Conservation (phyloP, 805 yeast genomes). For the Alloascoidea africana region DNA sequence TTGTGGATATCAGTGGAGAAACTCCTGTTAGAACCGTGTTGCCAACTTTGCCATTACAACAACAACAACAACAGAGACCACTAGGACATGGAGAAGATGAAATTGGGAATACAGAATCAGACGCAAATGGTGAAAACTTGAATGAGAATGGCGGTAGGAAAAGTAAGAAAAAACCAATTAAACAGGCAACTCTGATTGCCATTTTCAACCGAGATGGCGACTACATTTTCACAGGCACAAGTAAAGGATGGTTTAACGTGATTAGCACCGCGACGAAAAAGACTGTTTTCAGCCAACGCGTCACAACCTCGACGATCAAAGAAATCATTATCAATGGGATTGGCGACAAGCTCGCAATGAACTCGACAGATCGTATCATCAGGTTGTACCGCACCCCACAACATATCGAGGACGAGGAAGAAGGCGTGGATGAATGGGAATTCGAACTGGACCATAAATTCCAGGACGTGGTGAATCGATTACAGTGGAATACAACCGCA, state of each 20-base stretch:
- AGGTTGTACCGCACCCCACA: slow-evolving; percentile 16
- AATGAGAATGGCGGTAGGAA: slow-evolving; percentile 1
- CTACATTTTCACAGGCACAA: slow-evolving; percentile 59
- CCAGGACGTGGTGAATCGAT: slow-evolving; percentile 77
- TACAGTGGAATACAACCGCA: slow-evolving; percentile 77
- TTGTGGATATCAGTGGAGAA: slow-evolving; percentile 23
- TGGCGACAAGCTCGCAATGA: slow-evolving; percentile 16
- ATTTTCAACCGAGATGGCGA: slow-evolving; percentile 37
- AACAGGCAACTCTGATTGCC: slow-evolving; percentile 31
- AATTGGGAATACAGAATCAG: too few relatives aligned
- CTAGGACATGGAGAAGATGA: too few relatives aligned
- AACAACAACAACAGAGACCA: too few relatives aligned
- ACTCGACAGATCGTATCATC: slow-evolving; percentile 18
- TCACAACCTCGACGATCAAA: slow-evolving; percentile 62
- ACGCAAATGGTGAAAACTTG: slow-evolving; percentile 2
- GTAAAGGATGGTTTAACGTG: slow-evolving; percentile 62
- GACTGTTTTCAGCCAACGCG: slow-evolving; percentile 31
- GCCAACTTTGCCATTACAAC: background rate
- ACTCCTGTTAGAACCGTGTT: slow-evolving; percentile 2
- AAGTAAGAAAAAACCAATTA: slow-evolving; percentile 9
- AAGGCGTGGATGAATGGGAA: slow-evolving; percentile 22
- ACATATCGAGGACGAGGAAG: slow-evolving; percentile 13
- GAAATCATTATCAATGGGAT: slow-evolving; percentile 65
- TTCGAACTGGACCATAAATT: slow-evolving; percentile 66
- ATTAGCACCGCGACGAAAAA: slow-evolving; percentile 11